Percentiles rank a stretch among this genome's conserved stretches.
Evolutionary conservation across 306 rosid species (phyloP).

Genomic region (Corylus heterophylla): DNA sequence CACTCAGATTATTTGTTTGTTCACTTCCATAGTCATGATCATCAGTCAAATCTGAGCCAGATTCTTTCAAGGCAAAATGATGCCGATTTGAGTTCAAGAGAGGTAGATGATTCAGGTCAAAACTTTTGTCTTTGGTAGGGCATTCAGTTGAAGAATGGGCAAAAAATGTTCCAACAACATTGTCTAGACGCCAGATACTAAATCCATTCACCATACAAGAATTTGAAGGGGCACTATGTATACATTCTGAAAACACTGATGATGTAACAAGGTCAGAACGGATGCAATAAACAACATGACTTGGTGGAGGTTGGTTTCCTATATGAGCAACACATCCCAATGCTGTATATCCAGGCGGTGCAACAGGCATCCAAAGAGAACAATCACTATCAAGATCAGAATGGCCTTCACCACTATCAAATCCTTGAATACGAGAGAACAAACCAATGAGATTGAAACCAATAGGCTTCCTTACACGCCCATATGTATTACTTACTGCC

Average conservation of each 20-base stretch:
- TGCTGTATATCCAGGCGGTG: constrained; percentile 85
- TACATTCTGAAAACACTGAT: constrained; percentile 70
- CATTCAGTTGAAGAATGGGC: constrained; percentile 65
- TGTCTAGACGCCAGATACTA: constrained; percentile 95
- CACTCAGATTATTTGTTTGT: constrained; percentile 42
- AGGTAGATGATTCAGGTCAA: constrained; percentile 83
- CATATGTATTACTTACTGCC: constrained; percentile 88
- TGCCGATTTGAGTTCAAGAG: constrained; percentile 66
- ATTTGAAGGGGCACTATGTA: constrained; percentile 56
- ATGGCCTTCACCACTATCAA: constrained; percentile 40
- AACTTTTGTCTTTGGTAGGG: constrained; percentile 52
- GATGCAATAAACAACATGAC: constrained; percentile 72
- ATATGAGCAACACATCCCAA: constrained; percentile 81
- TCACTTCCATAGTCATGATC: constrained; percentile 47
- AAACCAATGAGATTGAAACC: constrained; percentile 74
- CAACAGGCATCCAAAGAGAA: constrained; percentile 94
- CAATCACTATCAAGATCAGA: constrained; percentile 56
- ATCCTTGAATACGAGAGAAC: constrained; percentile 63
- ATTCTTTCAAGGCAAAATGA: constrained; percentile 41
- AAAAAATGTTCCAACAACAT: constrained; percentile 77
- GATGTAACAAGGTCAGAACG: constrained; percentile 89
- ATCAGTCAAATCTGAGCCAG: constrained; percentile 46
- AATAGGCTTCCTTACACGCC: constrained; percentile 88
- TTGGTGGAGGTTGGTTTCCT: constrained; percentile 80
- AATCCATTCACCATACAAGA: constrained; percentile 57